Conservation (phyloP, 768 basidiomycete genomes). For the Phanerochaete carnosa region DNA sequence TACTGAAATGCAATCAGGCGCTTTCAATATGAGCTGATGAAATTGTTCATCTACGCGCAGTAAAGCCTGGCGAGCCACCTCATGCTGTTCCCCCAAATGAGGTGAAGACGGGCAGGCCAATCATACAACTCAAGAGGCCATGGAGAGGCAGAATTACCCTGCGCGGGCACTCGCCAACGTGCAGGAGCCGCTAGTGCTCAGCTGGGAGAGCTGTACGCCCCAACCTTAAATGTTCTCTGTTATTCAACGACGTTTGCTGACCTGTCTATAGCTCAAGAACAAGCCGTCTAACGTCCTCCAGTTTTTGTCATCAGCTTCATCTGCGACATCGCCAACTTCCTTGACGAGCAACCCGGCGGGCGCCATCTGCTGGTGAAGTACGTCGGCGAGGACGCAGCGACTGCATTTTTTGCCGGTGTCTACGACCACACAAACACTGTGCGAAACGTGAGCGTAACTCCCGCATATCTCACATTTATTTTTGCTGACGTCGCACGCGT, state of each 20-base stretch:
- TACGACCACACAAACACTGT: slow-evolving; percentile 89
- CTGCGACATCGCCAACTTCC: slow-evolving; percentile 80
- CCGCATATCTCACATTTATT: background rate
- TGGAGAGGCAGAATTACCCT: slow-evolving; percentile 71
- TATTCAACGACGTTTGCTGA: background rate
- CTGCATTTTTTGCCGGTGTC: slow-evolving; percentile 91
- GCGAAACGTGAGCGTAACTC: slow-evolving; percentile 59
- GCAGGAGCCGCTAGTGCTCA: slow-evolving; percentile 72
- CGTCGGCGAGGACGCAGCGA: slow-evolving; percentile 89
- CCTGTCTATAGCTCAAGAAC: slow-evolving; percentile 60
- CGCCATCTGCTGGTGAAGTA: slow-evolving; percentile 78
- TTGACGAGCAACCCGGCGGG: slow-evolving; percentile 91
- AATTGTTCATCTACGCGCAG: slow-evolving; percentile 75
- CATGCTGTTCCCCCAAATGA: slow-evolving; percentile 73
- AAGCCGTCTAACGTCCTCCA: slow-evolving; percentile 73
- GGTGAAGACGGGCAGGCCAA: slow-evolving; percentile 83
- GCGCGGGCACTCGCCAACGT: slow-evolving; percentile 75
- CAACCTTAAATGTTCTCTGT: background rate
- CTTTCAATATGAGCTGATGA: slow-evolving; percentile 92
- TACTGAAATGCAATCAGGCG: slow-evolving; percentile 95
- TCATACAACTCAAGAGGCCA: slow-evolving; percentile 90
- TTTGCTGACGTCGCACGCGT: slow-evolving; percentile 3
- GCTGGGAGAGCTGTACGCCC: slow-evolving; percentile 89
- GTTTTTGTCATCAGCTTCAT: slow-evolving; percentile 91
- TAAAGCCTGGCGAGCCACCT: slow-evolving; percentile 60